Evolutionary conservation across 441 rosid genomes (phyloP).

Genomic region (Kokia cookei): DNA sequence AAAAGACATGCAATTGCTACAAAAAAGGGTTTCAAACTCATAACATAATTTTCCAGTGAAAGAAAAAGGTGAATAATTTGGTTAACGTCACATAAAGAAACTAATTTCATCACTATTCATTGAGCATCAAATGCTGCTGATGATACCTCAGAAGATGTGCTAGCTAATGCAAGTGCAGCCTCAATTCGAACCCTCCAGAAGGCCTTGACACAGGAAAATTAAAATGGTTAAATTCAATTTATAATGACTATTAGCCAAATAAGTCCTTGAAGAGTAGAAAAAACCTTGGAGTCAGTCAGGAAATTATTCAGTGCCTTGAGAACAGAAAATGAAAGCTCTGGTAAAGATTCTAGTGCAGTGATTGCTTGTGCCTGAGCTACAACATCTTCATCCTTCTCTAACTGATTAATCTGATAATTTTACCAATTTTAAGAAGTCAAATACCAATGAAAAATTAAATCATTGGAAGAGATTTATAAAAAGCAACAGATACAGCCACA

Average conservation of each 20-base stretch:
- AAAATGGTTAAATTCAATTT: background rate
- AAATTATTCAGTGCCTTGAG: slow-evolving; percentile 75
- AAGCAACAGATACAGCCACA: background rate
- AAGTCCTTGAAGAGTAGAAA: slow-evolving; percentile 14
- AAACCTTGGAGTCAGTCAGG: slow-evolving; percentile 85
- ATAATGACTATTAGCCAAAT: slow-evolving; percentile 9
- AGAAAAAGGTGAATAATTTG: background rate
- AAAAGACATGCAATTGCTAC: background rate
- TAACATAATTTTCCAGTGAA: background rate
- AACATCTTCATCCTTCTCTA: slow-evolving; percentile 98
- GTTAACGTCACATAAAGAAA: background rate
- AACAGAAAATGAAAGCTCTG: slow-evolving; percentile 74
- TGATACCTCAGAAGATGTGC: slow-evolving; percentile 82
- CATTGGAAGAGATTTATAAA: background rate
- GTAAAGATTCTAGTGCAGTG: slow-evolving; percentile 64
- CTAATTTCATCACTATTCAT: background rate
- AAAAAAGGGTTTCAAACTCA: background rate
- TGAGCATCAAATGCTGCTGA: background rate
- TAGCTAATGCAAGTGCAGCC: slow-evolving; percentile 96
- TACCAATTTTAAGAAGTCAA: slow-evolving; percentile 3
- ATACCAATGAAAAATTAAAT: background rate
- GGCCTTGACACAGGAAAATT: slow-evolving; percentile 41
- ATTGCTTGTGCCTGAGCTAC: slow-evolving; percentile 97
- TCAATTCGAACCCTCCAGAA: slow-evolving; percentile 97
- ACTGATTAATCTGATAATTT: slow-evolving; percentile 72